A percentile compares a stretch with the other conserved stretches of the same genome.
Conservation (phyloP, 225 moss, liverwort and hornwort species). For the Takakia lepidozioides region DNA sequence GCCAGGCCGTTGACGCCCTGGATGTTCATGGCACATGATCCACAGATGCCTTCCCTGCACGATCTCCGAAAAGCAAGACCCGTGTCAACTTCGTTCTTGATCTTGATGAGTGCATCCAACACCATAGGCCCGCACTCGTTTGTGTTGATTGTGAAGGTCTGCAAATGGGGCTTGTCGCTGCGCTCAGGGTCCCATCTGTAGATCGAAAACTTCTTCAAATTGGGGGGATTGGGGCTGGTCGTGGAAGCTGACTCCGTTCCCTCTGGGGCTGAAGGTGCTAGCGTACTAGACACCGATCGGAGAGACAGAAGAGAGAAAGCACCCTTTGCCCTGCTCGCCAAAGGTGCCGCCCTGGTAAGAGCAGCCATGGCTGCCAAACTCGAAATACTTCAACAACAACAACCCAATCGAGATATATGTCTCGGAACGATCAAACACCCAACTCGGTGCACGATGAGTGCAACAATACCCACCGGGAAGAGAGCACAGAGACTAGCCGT, state of each 20-base stretch:
- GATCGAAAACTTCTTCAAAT: constrained; percentile 80
- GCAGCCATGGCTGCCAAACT: constrained; percentile 37
- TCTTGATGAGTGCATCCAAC: constrained; percentile 87
- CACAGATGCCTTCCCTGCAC: constrained; percentile 99
- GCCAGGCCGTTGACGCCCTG: constrained; percentile 72
- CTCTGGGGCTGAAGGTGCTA: constrained; percentile 5
- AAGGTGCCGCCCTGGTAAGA: constrained; percentile 16
- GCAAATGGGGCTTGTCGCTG: constrained; percentile 54
- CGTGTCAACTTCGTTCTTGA: constrained; percentile 84
- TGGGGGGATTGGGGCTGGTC: constrained; percentile 28
- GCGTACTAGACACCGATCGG: constrained; percentile 24
- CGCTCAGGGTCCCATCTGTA: constrained; percentile 88
- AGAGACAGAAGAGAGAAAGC: constrained; percentile 5
- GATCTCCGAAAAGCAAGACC: constrained; percentile 81
- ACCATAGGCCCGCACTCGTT: constrained; percentile 96
- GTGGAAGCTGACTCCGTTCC: constrained; percentile 10
- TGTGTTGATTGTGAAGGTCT: constrained; percentile 68
- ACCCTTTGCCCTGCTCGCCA: constrained; percentile 19
- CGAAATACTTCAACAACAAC: too few species aligned
- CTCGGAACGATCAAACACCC: too few species aligned
- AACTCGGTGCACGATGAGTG: too few species aligned
- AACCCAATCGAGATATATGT: too few species aligned
- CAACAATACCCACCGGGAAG: too few species aligned
- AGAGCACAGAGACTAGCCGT: too few species aligned
- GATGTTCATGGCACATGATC: constrained; percentile 97